Percentiles rank a stretch among this genome's conserved stretches.
phyloP scores from a whole-genome alignment of 257 asterid genomes.

The Solanum gandarillasii region DNA sequence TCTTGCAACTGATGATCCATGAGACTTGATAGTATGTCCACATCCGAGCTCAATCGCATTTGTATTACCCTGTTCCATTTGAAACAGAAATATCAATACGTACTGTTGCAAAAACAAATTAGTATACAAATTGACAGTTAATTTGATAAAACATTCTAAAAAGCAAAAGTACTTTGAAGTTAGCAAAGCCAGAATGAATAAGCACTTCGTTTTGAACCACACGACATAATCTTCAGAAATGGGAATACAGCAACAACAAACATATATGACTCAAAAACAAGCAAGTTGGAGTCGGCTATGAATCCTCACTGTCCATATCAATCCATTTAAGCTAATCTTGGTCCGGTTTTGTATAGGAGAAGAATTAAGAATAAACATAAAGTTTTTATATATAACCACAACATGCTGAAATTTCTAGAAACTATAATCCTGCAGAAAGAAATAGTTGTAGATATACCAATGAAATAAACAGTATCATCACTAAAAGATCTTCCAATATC shows the following conservation, averaged over 20 bases:
- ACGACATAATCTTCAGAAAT: neutral
- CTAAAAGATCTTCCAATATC: neutral
- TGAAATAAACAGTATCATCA: neutral
- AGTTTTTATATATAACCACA: neutral
- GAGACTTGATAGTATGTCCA: slow-evolving; percentile 53
- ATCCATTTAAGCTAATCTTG: neutral
- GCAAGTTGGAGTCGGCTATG: neutral
- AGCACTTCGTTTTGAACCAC: neutral
- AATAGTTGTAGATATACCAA: neutral
- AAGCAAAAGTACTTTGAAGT: neutral
- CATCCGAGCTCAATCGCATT: slow-evolving; percentile 30
- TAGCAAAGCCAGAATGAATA: neutral
- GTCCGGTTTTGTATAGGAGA: neutral
- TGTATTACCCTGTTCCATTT: slow-evolving; percentile 24
- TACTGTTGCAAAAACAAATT: neutral
- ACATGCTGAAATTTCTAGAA: neutral
- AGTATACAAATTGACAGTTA: neutral
- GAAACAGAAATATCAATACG: neutral
- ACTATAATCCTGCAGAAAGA: neutral
- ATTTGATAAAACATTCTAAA: neutral
- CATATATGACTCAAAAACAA: neutral
- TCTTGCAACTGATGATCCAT: slow-evolving; percentile 50
- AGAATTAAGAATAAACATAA: neutral
- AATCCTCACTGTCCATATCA: neutral
- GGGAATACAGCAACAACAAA: neutral